Conservation (phyloP, 345 rosid species). For the Cardamine occulta region DNA sequence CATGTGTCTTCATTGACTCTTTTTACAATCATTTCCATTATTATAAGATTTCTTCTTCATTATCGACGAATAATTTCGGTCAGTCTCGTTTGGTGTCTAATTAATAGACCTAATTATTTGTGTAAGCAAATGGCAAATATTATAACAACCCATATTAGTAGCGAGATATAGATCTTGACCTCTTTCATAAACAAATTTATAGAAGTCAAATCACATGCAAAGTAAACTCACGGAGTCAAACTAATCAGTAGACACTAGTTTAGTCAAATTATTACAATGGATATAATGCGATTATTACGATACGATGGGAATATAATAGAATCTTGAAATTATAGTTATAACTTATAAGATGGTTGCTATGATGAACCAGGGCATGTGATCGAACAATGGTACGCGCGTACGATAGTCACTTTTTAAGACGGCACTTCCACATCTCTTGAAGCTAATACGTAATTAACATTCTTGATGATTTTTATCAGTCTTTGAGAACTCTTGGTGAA, state of each 20-base stretch:
- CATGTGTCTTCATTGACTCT: conserved; percentile 35
- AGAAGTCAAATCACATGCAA: conserved; percentile 29
- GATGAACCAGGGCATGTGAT: background rate
- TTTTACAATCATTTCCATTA: background rate
- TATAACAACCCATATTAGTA: background rate
- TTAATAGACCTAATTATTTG: background rate
- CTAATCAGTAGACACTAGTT: conserved; percentile 1
- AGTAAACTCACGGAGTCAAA: conserved; percentile 30
- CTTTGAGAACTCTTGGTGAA: background rate
- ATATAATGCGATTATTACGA: conserved; percentile 9
- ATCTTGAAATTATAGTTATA: conserved; percentile 7
- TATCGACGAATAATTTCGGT: conserved; percentile 17
- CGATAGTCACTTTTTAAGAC: background rate
- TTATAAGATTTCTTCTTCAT: background rate
- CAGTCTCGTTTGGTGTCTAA: conserved; percentile 29
- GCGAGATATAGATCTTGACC: conserved; percentile 22
- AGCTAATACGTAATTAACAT: background rate
- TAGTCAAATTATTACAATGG: background rate
- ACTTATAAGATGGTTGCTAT: background rate
- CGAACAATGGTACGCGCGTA: background rate
- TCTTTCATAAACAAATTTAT: conserved; percentile 5
- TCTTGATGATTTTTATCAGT: background rate
- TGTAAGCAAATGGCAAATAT: conserved; percentile 7
- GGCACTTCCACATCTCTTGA: background rate
- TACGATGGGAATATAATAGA: background rate